phyloP scores from a whole-genome alignment of 345 rosid species.

The Orychophragmus violaceus region DNA sequence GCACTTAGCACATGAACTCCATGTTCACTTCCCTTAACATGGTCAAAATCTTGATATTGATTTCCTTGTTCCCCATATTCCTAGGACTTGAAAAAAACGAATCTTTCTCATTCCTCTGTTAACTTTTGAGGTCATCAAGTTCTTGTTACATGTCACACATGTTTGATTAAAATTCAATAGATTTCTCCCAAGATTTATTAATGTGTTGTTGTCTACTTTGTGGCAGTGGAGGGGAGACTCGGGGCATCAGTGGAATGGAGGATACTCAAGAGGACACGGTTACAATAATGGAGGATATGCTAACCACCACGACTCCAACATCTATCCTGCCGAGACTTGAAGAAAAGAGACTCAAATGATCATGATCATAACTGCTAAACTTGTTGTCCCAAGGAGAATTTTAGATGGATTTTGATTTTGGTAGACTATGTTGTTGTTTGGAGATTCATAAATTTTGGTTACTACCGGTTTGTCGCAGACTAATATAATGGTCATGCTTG shows the following conservation, averaged over 20 bases:
- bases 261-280: constrained; percentile 57
- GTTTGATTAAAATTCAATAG: too few relatives aligned
- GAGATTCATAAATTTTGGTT: constrained; percentile 19
- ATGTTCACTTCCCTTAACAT: neutral
- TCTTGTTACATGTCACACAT: neutral
- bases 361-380: constrained; percentile 8
- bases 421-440: constrained; percentile 20
- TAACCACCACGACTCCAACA: constrained; percentile 29
- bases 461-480: constrained; percentile 12
- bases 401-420: constrained; percentile 23
- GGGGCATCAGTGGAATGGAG: constrained; percentile 70
- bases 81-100: neutral
- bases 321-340: constrained; percentile 13
- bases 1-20: neutral
- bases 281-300: constrained; percentile 61
- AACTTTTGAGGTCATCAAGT: neutral
- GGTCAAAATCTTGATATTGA: too few relatives aligned
- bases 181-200: too few relatives aligned
- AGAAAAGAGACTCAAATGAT: neutral
- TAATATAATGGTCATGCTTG: constrained; percentile 8
- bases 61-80: neutral
- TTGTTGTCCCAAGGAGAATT: constrained; percentile 15
- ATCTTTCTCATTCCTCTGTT: neutral
- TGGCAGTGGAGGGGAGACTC: constrained; percentile 76
- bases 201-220: neutral